Conservation (phyloP, 176 grass and related monocot species). For the Cenchrus americanus region DNA sequence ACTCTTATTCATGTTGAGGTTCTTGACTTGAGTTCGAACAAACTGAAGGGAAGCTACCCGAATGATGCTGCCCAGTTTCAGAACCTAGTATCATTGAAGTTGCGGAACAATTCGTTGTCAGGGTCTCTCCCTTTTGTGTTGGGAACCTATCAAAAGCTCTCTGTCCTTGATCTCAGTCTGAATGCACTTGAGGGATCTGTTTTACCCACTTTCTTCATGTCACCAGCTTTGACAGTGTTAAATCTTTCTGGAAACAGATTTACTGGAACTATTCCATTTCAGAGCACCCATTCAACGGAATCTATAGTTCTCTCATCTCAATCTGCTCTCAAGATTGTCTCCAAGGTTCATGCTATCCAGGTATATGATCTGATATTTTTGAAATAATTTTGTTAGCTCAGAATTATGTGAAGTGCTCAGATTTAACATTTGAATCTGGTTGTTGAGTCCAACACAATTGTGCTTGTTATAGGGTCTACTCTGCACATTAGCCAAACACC, state of each 20-base stretch:
- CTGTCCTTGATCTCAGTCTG: conserved; percentile 76
- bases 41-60: conserved; percentile 74
- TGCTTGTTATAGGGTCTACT: too few species aligned
- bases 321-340: conserved; percentile 67
- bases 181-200: conserved; percentile 78
- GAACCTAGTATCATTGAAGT: conserved; percentile 72
- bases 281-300: conserved; percentile 71
- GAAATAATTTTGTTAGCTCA: too few species aligned
- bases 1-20: conserved; percentile 35
- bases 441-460: too few species aligned
- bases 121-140: conserved; percentile 80
- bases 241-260: conserved; percentile 88
- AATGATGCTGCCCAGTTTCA: conserved; percentile 77
- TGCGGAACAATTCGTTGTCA: conserved; percentile 76
- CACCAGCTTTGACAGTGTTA: conserved; percentile 65
- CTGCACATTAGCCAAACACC: too few species aligned
- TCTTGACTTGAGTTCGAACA: conserved; percentile 94
- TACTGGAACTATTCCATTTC: conserved; percentile 76
- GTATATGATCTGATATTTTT: too few species aligned
- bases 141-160: conserved; percentile 79
- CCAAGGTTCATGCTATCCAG: too few species aligned
- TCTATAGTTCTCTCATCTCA: conserved; percentile 69
- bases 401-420: too few species aligned
- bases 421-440: too few species aligned
- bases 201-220: conserved; percentile 71